Evolutionary conservation across 2,329 filamentous ascomycete genomes (phyloP).

Genomic region (Phoma herbarum): DNA sequence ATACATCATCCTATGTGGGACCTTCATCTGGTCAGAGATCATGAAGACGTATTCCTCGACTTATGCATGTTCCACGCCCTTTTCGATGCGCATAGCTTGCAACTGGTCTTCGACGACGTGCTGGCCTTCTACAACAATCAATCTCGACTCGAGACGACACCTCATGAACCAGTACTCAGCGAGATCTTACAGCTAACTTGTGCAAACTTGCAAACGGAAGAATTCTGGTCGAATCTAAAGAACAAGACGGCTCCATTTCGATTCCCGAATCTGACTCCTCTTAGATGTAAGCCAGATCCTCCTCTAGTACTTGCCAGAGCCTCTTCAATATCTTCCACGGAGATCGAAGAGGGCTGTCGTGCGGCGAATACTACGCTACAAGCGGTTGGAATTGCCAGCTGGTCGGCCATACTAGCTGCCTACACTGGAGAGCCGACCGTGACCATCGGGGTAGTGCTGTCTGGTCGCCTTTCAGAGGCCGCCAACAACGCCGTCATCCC

Average conservation of each 20-base stretch:
- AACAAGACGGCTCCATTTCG: conserved; percentile 66
- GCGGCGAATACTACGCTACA: conserved; percentile 75
- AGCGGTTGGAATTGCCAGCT: conserved; percentile 77
- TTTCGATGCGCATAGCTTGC: conserved; percentile 82
- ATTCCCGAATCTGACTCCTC: conserved; percentile 80
- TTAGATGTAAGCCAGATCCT: conserved; percentile 52
- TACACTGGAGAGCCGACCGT: conserved; percentile 79
- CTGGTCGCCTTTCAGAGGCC: conserved; percentile 72
- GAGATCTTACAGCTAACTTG: conserved; percentile 56
- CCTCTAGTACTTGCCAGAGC: conserved; percentile 49
- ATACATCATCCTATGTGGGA: conserved; percentile 71
- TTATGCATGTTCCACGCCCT: conserved; percentile 79
- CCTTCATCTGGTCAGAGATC: conserved; percentile 58
- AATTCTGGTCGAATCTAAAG: conserved; percentile 71
- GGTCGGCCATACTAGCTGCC: conserved; percentile 76
- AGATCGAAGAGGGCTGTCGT: conserved; percentile 66
- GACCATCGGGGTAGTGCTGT: conserved; percentile 82
- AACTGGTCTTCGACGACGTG: conserved; percentile 70
- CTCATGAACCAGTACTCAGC: conserved; percentile 56
- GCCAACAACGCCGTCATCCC: conserved; percentile 73
- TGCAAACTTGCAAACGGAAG: conserved; percentile 45
- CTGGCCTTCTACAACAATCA: conserved; percentile 49
- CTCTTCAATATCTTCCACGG: conserved; percentile 53
- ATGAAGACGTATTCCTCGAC: conserved; percentile 47
- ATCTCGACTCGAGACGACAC: conserved; percentile 30